Percentiles rank a stretch among this genome's conserved stretches.
These are phyloP conservation scores for Noccaea bulbosa DNA, from an alignment of 345 rosid genomes.

Conservation along the genomic window DNA sequence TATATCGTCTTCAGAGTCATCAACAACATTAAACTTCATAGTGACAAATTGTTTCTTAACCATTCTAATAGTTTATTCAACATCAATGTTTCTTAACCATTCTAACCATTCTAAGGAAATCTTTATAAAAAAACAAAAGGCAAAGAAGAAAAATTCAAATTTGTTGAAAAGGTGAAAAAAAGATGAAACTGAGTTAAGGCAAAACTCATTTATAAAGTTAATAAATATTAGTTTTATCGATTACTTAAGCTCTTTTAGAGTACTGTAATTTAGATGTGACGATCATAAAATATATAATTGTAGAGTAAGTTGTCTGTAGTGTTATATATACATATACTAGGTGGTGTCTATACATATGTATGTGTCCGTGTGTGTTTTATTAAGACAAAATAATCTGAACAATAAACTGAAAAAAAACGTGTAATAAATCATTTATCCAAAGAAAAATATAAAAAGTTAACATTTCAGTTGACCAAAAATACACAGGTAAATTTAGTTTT, in stretches of 20 bases:
- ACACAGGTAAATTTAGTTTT: background rate
- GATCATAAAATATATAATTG: background rate
- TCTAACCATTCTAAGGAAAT: too few relatives aligned
- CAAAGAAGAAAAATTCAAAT: background rate
- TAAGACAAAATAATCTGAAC: too few relatives aligned
- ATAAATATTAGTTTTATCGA: background rate
- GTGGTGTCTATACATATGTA: too few relatives aligned
- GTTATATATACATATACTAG: too few relatives aligned
- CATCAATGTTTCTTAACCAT: background rate
- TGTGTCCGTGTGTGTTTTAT: too few relatives aligned
- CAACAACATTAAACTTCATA: background rate
- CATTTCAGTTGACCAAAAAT: background rate
- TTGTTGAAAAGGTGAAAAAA: background rate
- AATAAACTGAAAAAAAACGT: too few relatives aligned
- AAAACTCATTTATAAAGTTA: background rate
- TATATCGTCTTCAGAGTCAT: background rate
- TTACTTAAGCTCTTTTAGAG: background rate
- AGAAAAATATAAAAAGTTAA: background rate
- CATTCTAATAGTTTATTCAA: too few relatives aligned
- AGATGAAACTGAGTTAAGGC: background rate
- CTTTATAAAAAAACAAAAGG: too few relatives aligned
- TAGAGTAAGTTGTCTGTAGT: too few relatives aligned
- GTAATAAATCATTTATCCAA: background rate
- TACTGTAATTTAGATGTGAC: background rate
- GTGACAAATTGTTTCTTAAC: background rate